Percentiles rank a stretch among this genome's conserved stretches.
phyloP scores from a whole-genome alignment of 2,329 filamentous ascomycete species.

The Monosporascus sp. region DNA sequence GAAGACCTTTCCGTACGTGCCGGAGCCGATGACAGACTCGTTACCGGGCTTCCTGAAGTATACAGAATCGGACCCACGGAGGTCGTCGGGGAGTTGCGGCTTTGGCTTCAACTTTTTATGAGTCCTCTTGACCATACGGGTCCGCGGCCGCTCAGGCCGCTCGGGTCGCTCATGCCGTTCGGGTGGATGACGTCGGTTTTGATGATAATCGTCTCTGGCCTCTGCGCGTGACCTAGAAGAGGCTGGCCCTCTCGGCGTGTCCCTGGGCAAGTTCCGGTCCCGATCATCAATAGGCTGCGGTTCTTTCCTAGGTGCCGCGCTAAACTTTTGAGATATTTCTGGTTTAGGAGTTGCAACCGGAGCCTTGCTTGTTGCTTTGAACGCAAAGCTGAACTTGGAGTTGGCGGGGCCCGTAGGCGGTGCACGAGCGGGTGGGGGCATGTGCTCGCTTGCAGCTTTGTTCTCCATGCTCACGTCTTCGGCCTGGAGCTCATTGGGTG shows the following conservation, averaged over 20 bases:
- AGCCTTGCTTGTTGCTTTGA: conserved; percentile 68
- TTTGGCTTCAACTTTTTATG: conserved; percentile 67
- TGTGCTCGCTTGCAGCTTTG: conserved; percentile 41
- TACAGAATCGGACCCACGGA: conserved; percentile 77
- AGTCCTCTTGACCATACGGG: conserved; percentile 61
- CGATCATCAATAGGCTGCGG: conserved; percentile 36
- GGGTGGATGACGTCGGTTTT: conserved; percentile 16
- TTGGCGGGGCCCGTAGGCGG: conserved; percentile 49
- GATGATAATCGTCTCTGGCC: conserved; percentile 15
- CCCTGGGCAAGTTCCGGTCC: conserved; percentile 25
- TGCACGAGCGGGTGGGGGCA: conserved; percentile 51
- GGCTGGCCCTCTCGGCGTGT: conserved; percentile 27
- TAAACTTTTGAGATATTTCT: conserved; percentile 65
- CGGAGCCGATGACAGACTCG: conserved; percentile 91
- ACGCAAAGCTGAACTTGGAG: conserved; percentile 87
- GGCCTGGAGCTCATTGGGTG: conserved; percentile 59
- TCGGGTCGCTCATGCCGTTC: neutral
- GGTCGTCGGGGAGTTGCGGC: conserved; percentile 66
- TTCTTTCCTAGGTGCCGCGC: conserved; percentile 51
- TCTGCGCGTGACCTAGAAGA: conserved; percentile 24
- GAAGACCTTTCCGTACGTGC: conserved; percentile 94
- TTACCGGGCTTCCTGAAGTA: conserved; percentile 97
- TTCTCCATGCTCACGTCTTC: conserved; percentile 56
- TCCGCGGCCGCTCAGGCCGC: conserved; percentile 40
- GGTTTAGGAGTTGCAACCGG: conserved; percentile 54